Conservation (phyloP, 306 rosid species). For the Quercus dentata region DNA sequence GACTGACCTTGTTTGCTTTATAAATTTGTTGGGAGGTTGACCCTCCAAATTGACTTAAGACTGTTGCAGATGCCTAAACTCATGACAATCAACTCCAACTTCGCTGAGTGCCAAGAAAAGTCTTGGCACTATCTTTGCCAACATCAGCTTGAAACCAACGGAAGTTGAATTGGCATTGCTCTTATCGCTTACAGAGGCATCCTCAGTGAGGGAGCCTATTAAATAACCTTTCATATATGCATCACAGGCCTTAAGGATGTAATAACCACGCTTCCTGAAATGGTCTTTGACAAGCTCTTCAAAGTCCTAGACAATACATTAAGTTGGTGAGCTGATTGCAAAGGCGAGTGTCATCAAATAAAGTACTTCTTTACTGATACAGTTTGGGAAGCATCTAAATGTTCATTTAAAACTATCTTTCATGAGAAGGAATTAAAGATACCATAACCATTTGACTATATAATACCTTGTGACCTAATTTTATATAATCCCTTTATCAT, state of each 20-base stretch:
- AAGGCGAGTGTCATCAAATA: neutral
- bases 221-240: constrained; percentile 85
- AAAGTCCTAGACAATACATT: constrained; percentile 60
- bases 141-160: constrained; percentile 93
- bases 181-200: constrained; percentile 58
- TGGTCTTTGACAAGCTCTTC: constrained; percentile 77
- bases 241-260: constrained; percentile 95
- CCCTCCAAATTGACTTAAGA: constrained; percentile 27
- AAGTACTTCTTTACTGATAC: neutral
- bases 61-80: constrained; percentile 75
- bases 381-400: neutral
- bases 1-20: constrained; percentile 31
- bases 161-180: constrained; percentile 74
- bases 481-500: neutral
- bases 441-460: neutral
- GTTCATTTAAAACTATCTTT: neutral
- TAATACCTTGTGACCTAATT: neutral
- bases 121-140: constrained; percentile 81
- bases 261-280: constrained; percentile 79
- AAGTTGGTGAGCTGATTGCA: neutral
- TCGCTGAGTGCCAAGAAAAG: constrained; percentile 62
- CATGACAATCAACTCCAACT: constrained; percentile 79
- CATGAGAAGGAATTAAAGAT: neutral
- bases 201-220: constrained; percentile 74
- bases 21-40: constrained; percentile 16